Base-by-base conservation (phyloP, 73 alveolate genomes). In the Paraurostyla sp. region DNA sequence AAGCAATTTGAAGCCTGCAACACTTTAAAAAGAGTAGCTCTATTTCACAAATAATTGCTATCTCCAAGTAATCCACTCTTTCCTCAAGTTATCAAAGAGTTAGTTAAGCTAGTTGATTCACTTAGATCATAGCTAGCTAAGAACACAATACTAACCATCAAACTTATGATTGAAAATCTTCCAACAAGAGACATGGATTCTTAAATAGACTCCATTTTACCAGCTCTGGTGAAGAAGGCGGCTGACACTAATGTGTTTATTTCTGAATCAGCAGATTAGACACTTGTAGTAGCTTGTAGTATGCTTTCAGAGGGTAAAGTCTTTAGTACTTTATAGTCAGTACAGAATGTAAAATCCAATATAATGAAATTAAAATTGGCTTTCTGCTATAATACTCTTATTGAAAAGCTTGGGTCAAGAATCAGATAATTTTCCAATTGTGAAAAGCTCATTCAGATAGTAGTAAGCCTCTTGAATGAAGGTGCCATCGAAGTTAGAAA, bases 401-500 rank as follows among this genome's bases (percentile, higher is more conserved):
- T 71, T 35, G 93, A 73, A 0, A 89, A 89, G 50, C 49, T 89
- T 11, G 94, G 94, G 0, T 23, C 85, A 25, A 89, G 81, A 43
- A 38, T 89, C 0, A 58, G 51, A 33, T 11, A 35, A n/a, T 90
- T 71, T 32, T 40, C 22, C 9, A 80, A 90, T 32, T 58, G 62
- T 13, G 92, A 83, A 20, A 90, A 60, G 54, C 57, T 90, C 0
- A 71, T 90, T 0, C 22, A 62, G 16, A 46, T 59, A 32, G 52
- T 90, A 11, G 71, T 85, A 9, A 25, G 85, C 16, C 36, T 76
- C 49, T 59, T 90, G 80, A 90, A 90, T 83, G 95, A 90, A 71
- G 92, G 87, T 6, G 95, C 95, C 18, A 52, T 82, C 30, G 95
- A 90, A 48, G 87, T 83, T 36, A 90, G 95, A 90, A 90, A 90